These are phyloP conservation scores for Oidiodendron maius DNA, from an alignment of 495 filamentous ascomycete genomes.

Conservation along the genomic window DNA sequence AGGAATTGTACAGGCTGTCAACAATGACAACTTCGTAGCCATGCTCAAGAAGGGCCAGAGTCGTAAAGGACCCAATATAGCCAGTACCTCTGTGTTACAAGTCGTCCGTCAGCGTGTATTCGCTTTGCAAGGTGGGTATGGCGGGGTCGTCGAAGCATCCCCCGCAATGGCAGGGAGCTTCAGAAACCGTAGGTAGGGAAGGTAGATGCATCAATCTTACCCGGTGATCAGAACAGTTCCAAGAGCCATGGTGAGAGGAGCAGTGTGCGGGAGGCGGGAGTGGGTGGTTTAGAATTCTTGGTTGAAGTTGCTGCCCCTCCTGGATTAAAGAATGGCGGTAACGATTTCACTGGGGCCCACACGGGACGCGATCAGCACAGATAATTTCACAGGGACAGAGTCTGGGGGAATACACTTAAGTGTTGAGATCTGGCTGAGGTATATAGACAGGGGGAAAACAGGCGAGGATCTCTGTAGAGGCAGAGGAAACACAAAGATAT, in stretches of 20 bases:
- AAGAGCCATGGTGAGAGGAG: slow-evolving; percentile 1
- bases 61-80: slow-evolving; percentile 98
- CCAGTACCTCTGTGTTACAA: slow-evolving; percentile 71
- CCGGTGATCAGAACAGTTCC: slow-evolving; percentile 5
- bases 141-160: slow-evolving; percentile 1
- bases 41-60: slow-evolving; percentile 83
- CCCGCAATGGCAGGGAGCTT: neutral
- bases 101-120: slow-evolving; percentile 12
- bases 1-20: slow-evolving; percentile 96
- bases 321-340: too few relatives aligned
- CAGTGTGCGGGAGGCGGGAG: too few relatives aligned
- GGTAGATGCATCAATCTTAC: neutral
- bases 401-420: too few relatives aligned
- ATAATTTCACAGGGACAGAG: too few relatives aligned
- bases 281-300: too few relatives aligned
- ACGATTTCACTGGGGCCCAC: too few relatives aligned
- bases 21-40: slow-evolving; percentile 94
- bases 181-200: neutral
- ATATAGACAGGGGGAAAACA: too few relatives aligned
- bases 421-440: too few relatives aligned
- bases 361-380: too few relatives aligned
- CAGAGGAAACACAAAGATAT: too few relatives aligned
- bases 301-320: too few relatives aligned
- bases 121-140: neutral
- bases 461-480: too few relatives aligned